Evolutionary conservation across 2,329 filamentous ascomycete genomes (phyloP), one percentile per base, ranked within the genome.

Genomic region (Fragosphaeria purpurea): DNA sequence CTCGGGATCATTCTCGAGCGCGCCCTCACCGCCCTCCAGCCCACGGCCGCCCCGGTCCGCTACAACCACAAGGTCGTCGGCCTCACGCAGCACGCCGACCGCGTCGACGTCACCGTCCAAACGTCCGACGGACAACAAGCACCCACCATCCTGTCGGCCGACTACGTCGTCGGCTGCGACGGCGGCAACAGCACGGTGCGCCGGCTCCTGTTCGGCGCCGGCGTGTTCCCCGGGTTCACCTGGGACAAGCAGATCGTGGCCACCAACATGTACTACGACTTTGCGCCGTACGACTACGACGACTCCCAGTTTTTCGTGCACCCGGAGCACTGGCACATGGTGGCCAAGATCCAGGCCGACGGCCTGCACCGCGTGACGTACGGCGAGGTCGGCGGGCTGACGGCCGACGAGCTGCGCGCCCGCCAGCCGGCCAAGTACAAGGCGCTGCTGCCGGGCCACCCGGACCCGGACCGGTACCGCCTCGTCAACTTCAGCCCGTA

Each of bases 211-310:
- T 79, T 79, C 59, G 75, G 75, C 2, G 39, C 32, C 5, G 63
- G 70, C 12, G 70, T 74, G 22, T 82, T 75, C 52, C 77, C 77
- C 0, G 79, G 79, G 0, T 75, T 76, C 56, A 83, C 79, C 0
- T 75, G 77, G 68, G 71, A 79, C 50, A 68, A 70, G 55, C 76
- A 80, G 59, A 79, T 82, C 50, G 71, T 82, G 10, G 78, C 79
- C 43, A 81, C 78, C 7, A 82, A 83, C 77, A 74, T 77, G n/a
- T 81, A 81, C 59, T 80, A 82, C 53, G 74, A 79, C 56, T 79
- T 83, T 51, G 64, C 70, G 12, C 73, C 73, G 51, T 77, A 70
- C 55, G 72, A 69, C 30, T 80, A 69, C 56, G 65, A 69, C 48
- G 76, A 81, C 55, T 71, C 72, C 7, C 80, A 80, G 59, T 82